These are phyloP conservation scores for Epichloe sp. DNA, from an alignment of 2,329 filamentous ascomycete genomes.

Conservation along the genomic window DNA sequence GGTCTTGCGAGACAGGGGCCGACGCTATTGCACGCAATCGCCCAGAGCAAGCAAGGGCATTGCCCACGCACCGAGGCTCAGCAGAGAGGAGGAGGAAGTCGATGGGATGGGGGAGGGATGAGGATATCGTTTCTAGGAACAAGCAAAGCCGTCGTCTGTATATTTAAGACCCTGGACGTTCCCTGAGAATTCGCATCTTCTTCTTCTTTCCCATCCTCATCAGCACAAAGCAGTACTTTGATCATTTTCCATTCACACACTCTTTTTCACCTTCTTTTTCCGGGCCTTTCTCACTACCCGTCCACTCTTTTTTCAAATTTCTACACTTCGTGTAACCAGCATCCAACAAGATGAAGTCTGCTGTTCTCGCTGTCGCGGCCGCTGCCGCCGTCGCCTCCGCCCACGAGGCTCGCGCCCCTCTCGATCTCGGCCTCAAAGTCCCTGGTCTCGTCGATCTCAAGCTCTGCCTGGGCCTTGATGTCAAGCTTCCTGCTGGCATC, in stretches of 20 bases:
- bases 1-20: conserved; percentile 1
- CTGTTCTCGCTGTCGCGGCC: conserved; percentile 10
- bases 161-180: conserved; percentile 11
- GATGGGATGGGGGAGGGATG: background rate
- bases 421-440: conserved; percentile 3
- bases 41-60: background rate
- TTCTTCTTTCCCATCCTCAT: conserved; percentile 2
- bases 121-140: background rate
- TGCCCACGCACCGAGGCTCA: conserved; percentile 3
- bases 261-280: conserved; percentile 9
- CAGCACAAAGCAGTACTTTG: conserved; percentile 7
- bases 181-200: conserved; percentile 3
- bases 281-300: conserved; percentile 9
- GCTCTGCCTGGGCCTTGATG: conserved; percentile 9
- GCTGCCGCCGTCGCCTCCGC: conserved; percentile 7
- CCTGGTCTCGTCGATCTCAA: conserved; percentile 4
- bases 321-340: background rate
- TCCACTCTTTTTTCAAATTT: conserved; percentile 9
- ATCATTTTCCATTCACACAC: conserved; percentile 3
- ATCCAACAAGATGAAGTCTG: conserved; percentile 14
- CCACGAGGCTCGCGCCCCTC: conserved; percentile 9
- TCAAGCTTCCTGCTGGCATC: conserved; percentile 9
- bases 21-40: background rate
- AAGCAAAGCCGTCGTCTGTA: background rate
- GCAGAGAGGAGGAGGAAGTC: background rate